Evolutionary conservation across 2,329 filamentous ascomycete genomes (phyloP).

Genomic region (Chaetomium sp.): DNA sequence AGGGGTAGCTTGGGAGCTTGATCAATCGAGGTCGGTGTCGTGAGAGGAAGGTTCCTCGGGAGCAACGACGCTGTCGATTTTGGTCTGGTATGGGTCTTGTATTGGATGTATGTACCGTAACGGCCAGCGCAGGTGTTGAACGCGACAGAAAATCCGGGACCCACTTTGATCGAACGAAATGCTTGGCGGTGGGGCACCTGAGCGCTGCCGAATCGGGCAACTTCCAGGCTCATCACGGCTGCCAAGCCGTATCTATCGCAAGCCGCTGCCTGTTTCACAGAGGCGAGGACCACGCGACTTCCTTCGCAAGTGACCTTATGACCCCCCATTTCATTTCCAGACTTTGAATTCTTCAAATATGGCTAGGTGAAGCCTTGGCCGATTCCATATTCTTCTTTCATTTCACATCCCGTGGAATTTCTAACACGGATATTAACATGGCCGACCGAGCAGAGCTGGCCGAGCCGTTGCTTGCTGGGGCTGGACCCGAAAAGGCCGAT

Average conservation of each 20-base stretch:
- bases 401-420: background rate
- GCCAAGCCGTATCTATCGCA: conserved; percentile 2
- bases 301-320: no score
- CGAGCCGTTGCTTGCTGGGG: background rate
- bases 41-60: no score
- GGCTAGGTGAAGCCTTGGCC: background rate
- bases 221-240: conserved; percentile 11
- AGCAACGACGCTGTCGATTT: no score
- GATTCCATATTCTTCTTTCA: background rate
- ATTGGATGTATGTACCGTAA: background rate
- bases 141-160: conserved; percentile 11
- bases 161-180: conserved; percentile 1
- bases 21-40: no score
- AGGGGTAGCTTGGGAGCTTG: no score
- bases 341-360: background rate
- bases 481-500: background rate
- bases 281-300: no score
- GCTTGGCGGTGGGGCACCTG: conserved; percentile 10
- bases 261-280: background rate
- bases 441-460: background rate
- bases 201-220: conserved; percentile 7
- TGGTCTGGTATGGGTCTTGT: background rate
- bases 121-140: background rate
- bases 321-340: no score
- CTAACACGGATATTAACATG: background rate